Evolutionary conservation across 306 rosid genomes (phyloP).

Genomic region (Rosa rugosa): DNA sequence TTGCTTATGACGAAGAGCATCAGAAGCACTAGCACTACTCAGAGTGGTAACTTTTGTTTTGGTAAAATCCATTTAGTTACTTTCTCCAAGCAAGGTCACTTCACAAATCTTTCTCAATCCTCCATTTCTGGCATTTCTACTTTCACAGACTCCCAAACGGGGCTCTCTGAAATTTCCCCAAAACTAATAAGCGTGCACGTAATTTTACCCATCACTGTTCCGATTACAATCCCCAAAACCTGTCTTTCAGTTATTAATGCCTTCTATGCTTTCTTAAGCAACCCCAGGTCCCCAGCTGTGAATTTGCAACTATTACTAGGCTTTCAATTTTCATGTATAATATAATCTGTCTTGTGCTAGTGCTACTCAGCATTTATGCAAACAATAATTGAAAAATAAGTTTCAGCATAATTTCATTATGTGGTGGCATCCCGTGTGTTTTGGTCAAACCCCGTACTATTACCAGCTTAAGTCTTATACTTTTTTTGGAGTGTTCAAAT

Average conservation of each 20-base stretch:
- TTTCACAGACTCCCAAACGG: background rate
- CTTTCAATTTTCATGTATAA: background rate
- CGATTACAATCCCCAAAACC: slow-evolving; percentile 1
- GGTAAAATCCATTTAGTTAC: background rate
- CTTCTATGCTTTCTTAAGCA: background rate
- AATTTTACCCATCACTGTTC: background rate
- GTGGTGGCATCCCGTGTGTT: background rate
- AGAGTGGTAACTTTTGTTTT: background rate
- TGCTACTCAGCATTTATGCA: background rate
- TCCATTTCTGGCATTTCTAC: slow-evolving; percentile 5
- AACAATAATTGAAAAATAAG: background rate
- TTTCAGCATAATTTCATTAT: background rate
- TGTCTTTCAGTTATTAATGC: slow-evolving; percentile 17
- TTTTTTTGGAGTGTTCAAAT: background rate
- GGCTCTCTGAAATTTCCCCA: background rate
- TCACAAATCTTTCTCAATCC: slow-evolving; percentile 32
- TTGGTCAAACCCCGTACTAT: background rate
- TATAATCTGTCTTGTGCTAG: background rate
- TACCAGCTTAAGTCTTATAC: background rate
- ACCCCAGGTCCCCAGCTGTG: background rate
- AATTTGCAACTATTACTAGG: background rate
- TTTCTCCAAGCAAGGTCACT: slow-evolving; percentile 21
- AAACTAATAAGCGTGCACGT: background rate
- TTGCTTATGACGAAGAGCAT: background rate
- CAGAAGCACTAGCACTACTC: background rate